Base-by-base conservation (phyloP, 2,329 filamentous ascomycete species). In the Paraphaeosphaeria sporulosa region DNA sequence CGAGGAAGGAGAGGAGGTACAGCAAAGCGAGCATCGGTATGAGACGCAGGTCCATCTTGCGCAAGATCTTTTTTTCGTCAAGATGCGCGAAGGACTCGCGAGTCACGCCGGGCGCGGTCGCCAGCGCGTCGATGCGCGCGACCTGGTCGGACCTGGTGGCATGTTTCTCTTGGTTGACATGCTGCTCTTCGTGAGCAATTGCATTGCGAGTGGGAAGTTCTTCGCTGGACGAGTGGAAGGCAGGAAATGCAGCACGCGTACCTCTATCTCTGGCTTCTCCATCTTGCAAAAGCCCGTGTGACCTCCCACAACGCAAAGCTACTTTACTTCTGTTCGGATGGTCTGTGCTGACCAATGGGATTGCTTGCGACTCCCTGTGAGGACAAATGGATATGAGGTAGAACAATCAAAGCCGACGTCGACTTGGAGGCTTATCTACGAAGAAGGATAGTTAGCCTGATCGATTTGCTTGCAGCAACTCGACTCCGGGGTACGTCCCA, bases 21-120 rank as follows among this genome's bases (percentile, higher is more conserved):
- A 80, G 69, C 0, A 79, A 47, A 0, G 78, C 74, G 3, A 80
- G 69, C 70, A 77, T 76, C 19, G 78, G 77, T 32, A 80, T 77
- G 13, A 80, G 57, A 3, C 73, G 73, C 32, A 76, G 52, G 55
- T 80, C 78, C 75, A 79, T 79, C 60, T 79, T 79, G n/a, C 76
- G 71, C 42, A 79, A 50, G 17, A 79, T 74, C 47, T 73, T 74
- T 63, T 78, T 79, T 57, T 78, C 76, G 56, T 79, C 74, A 6
- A 79, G 69, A 61, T 78, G 74, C 21, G 73, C 73, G 47, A 79
- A 79, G 10, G 69, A 69, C 15, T 65, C 69, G 15, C 62, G 46
- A 1, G 70, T 71, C 0, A 75, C 66, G 32, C 68, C 71, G 0
- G 75, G 64, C 6, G 67, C 53, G 40, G 67, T 71, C 8, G 68